A percentile compares a stretch with the other conserved stretches of the same genome.
Conservation (phyloP, 345 rosid species). For the Sisymbrium irio region DNA sequence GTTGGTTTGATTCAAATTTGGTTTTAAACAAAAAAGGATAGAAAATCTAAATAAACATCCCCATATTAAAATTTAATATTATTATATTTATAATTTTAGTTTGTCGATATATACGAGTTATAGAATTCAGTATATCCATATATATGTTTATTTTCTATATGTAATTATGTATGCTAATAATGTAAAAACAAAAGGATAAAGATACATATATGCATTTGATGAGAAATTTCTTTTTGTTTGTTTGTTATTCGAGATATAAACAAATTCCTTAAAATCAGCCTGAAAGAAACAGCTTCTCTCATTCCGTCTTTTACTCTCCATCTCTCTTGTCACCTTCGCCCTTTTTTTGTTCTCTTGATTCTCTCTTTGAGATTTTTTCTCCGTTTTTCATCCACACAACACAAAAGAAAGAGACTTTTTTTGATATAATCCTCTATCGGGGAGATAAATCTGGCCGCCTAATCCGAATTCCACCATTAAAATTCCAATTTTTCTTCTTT, state of each 20-base stretch:
- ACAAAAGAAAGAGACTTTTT: not conserved
- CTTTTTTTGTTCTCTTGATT: not conserved
- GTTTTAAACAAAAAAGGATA: too few relatives aligned
- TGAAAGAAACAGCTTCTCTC: conserved; percentile 29
- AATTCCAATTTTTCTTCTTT: not conserved
- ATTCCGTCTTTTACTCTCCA: conserved; percentile 13
- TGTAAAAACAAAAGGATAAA: too few relatives aligned
- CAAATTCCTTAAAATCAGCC: conserved; percentile 21
- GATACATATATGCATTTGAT: too few relatives aligned
- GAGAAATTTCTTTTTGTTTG: not conserved
- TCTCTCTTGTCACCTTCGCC: conserved; percentile 26
- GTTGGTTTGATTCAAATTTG: too few relatives aligned
- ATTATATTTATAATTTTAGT: too few relatives aligned
- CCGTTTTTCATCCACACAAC: conserved; percentile 1
- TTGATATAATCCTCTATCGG: not conserved
- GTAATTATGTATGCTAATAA: too few relatives aligned
- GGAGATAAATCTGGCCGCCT: not conserved
- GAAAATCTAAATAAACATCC: too few relatives aligned
- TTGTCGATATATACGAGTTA: too few relatives aligned
- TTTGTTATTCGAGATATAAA: not conserved
- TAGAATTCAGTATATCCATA: too few relatives aligned
- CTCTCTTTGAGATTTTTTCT: conserved; percentile 13
- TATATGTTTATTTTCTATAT: too few relatives aligned
- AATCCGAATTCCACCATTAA: conserved; percentile 23
- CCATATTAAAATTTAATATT: too few relatives aligned